A percentile compares a stretch with the other conserved stretches of the same genome.
Evolutionary conservation across 73 alveolate genomes (phyloP).

Genomic region (Paramecium pentaurelia): DNA sequence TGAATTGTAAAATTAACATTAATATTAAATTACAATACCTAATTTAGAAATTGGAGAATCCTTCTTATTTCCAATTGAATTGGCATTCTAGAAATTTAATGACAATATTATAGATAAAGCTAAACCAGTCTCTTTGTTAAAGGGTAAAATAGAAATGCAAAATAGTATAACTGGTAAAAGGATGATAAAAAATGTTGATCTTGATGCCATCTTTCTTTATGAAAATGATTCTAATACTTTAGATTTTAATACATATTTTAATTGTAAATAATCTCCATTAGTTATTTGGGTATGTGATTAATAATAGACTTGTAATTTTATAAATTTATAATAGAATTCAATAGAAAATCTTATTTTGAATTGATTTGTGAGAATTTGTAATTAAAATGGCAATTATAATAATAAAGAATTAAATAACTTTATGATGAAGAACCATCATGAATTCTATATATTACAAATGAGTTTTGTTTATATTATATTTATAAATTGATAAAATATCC

Average conservation of each 20-base stretch:
- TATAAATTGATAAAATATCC: not conserved
- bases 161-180: not conserved
- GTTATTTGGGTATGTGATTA: not conserved
- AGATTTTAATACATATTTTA: not conserved
- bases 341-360: not conserved
- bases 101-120: not conserved
- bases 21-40: not conserved
- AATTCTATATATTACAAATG: not conserved
- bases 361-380: not conserved
- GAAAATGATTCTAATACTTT: not conserved
- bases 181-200: not conserved
- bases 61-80: not conserved
- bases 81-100: not conserved
- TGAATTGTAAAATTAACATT: not conserved
- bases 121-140: not conserved
- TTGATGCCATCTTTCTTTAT: not conserved
- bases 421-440: constrained; percentile 18
- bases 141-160: not conserved
- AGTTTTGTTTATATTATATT: not conserved
- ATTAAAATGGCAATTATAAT: not conserved
- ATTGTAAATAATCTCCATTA: not conserved
- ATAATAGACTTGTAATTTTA: not conserved
- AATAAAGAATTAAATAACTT: not conserved
- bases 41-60: not conserved
- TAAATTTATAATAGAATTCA: not conserved